Evolutionary conservation across 2,329 filamentous ascomycete species (phyloP), one percentile per base, ranked within the genome.

Genomic region (Cladosporium sp.): DNA sequence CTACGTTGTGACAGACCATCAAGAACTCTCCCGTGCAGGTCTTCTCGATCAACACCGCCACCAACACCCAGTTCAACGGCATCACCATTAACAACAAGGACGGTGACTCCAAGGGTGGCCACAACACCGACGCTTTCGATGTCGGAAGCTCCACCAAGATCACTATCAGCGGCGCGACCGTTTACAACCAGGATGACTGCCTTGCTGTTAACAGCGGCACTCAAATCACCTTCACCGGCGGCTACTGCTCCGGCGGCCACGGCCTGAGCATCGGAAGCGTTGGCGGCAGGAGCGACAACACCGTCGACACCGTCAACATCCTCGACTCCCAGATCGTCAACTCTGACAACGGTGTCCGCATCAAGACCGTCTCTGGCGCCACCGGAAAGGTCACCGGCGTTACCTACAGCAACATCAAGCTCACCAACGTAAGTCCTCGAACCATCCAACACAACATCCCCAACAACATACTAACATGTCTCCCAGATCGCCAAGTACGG

Each of bases 61-160:
- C 74, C 2, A 77, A 78, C 57, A 75, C 86, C 7, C 77, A 76
- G 5, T 71, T 89, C 28, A 79, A 79, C 25, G 72, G 78, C 53
- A 80, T 88, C 70, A 84, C 80, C 23, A 84, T 89, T 67, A 83
- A 89, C 74, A 85, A 88, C 78, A 79, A 79, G 4, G 85, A 78
- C 23, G 86, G 86, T 32, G 82, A 85, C 67, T 48, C 57, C 36
- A 54, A 65, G 16, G 68, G 66, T 25, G 73, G 69, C 21, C 69
- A 72, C 67, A 75, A 75, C 67, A 74, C 73, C 13, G 73, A 75
- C 61, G 73, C 68, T 25, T 75, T 73, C 58, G 71, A 75, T 58
- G 68, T 75, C 30, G 72, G 72, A 10, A 63, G 61, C 36, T 70
- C 66, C 21, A 66, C 58, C 21, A 61, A 67, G n/a, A 66, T 74